Base-by-base conservation (phyloP, 345 rosid genomes). In the Litchi chinensis region DNA sequence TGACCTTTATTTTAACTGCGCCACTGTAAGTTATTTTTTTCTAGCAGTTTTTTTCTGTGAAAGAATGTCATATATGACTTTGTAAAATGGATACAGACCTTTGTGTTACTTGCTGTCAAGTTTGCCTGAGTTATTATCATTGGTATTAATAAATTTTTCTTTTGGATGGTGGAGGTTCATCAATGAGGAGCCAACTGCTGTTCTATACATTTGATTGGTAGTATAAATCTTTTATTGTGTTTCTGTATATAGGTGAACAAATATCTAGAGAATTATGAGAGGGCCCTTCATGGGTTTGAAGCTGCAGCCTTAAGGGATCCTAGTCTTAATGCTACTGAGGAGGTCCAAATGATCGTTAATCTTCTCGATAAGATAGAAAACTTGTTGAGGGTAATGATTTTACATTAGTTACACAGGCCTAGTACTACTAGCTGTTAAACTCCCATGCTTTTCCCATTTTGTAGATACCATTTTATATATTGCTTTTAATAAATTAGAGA, bases 221-320 rank as follows among this genome's bases (percentile, higher is more conserved):
- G n/a, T 70, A 65, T 67, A n/a, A 64, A 59, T 62, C 11, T 70
- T 39, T 64, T n/a, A 60, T 71, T 68, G 56, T 40, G n/a, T 78
- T 71, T 73, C 62, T 40, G 57, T 60, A 76, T 83, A 79, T 87
- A 92, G 95, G 95, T 89, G 54, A 86, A 92, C 77, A 89, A 83
- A 75, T 92, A 90, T 81, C 86, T 92, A 65, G 93, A 92, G 84
- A 92, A 92, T 80, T 92, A 92, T 68, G 91, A 90, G 82, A 89
- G 95, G 82, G 93, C 95, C 75, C 89, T 92, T 70, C 82, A 82
- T 73, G 92, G 92, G 74, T 92, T 90, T 85, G 92, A 92, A 88
- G 89, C 93, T 59, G 93, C 95, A 78, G 83, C 91, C 60, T 77
- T 83, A 21, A 91, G 81, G 88, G 95, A 92, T 82, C 95, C 95